These are phyloP conservation scores for Tetracladium marchalianum DNA, from an alignment of 495 filamentous ascomycete genomes.

Conservation along the genomic window DNA sequence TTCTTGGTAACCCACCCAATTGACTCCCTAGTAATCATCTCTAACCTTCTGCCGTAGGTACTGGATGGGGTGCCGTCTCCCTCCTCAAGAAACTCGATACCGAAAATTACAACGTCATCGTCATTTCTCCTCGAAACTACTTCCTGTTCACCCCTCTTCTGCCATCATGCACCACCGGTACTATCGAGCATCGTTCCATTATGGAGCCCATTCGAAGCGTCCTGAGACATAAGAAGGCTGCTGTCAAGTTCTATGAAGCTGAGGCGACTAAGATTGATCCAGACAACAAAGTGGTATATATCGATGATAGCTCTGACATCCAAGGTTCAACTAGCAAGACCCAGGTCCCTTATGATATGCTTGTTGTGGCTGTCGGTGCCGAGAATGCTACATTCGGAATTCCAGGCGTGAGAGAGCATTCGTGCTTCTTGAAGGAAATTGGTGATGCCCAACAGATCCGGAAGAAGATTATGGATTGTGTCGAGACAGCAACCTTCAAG, in stretches of 20 bases:
- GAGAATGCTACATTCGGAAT: slow-evolving; percentile 99
- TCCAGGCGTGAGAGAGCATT: slow-evolving; percentile 86
- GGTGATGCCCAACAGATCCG: slow-evolving; percentile 89
- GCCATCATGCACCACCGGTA: slow-evolving; percentile 92
- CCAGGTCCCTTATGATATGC: slow-evolving; percentile 95
- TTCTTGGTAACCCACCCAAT: slow-evolving; percentile 61
- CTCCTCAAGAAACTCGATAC: slow-evolving; percentile 98
- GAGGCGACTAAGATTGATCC: slow-evolving; percentile 95
- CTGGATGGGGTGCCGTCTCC: slow-evolving; percentile 93
- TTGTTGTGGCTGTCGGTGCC: slow-evolving; percentile 92
- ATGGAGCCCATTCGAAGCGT: slow-evolving; percentile 98
- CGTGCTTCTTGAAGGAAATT: slow-evolving; percentile 98
- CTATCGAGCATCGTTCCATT: slow-evolving; percentile 97
- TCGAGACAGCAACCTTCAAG: slow-evolving; percentile 97
- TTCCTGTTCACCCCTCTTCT: slow-evolving; percentile 98
- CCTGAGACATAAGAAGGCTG: slow-evolving; percentile 79
- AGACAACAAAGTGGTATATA: slow-evolving; percentile 74
- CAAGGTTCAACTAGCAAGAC: slow-evolving; percentile 75
- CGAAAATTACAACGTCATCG: slow-evolving; percentile 95
- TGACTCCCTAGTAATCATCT: neutral
- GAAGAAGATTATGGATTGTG: slow-evolving; percentile 98
- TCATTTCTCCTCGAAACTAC: slow-evolving; percentile 95
- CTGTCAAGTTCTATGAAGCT: slow-evolving; percentile 95
- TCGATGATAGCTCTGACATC: slow-evolving; percentile 88
- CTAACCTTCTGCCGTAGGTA: slow-evolving; percentile 44